A percentile compares a stretch with the other conserved stretches of the same genome.
Conservation (phyloP, 306 rosid species). For the Cyclanthera cordifolia region DNA sequence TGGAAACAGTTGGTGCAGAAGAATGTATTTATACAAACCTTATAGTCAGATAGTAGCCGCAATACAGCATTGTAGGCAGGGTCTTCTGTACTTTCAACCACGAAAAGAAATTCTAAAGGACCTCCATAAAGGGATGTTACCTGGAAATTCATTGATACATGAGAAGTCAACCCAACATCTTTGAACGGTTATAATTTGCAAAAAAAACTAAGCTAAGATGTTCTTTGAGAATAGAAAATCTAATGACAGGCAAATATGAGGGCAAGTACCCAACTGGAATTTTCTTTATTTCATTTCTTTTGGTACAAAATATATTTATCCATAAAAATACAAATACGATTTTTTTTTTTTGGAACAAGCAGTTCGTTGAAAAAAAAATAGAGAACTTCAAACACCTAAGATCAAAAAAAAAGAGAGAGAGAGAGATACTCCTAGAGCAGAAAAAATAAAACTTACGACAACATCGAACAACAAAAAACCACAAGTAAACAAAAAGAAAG, state of each 20-base stretch:
- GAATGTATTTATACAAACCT: slow-evolving; percentile 32
- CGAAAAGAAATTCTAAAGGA: slow-evolving; percentile 72
- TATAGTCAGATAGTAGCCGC: slow-evolving; percentile 47
- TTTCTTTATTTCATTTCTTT: not conserved
- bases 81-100: slow-evolving; percentile 82
- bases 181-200: not conserved
- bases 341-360: too few species aligned
- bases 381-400: too few species aligned
- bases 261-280: not conserved
- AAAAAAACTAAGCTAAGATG: not conserved
- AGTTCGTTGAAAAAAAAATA: too few species aligned
- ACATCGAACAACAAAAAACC: too few species aligned
- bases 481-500: too few species aligned
- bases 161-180: slow-evolving; percentile 12
- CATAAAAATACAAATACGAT: not conserved
- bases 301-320: not conserved
- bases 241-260: not conserved
- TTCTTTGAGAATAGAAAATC: not conserved
- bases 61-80: slow-evolving; percentile 64
- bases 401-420: too few species aligned
- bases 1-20: not conserved
- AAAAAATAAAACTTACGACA: too few species aligned
- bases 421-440: too few species aligned
- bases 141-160: slow-evolving; percentile 33
- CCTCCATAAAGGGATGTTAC: slow-evolving; percentile 97